Conservation (phyloP, 352 stramenopile species). For the Pythium inflatum region DNA sequence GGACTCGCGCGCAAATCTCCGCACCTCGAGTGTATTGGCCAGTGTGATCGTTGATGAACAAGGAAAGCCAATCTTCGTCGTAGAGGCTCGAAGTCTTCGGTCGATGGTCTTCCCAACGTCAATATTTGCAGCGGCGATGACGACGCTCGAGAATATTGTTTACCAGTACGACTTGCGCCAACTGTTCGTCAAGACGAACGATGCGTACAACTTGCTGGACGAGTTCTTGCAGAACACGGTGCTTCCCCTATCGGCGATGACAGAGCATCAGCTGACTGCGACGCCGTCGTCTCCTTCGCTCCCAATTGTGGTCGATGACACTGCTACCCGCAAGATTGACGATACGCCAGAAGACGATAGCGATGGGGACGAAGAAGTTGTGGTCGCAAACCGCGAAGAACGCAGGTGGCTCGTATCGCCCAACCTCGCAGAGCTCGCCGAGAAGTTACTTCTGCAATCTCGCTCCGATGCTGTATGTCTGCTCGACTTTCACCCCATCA, state of each 20-base stretch:
- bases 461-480: constrained; percentile 49
- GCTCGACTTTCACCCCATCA: constrained; percentile 50
- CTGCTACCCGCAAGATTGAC: constrained; percentile 1
- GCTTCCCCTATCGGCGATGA: constrained; percentile 33
- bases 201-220: constrained; percentile 42
- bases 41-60: constrained; percentile 54
- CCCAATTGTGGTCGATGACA: not conserved
- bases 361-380: constrained; percentile 30
- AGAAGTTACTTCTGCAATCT: constrained; percentile 33
- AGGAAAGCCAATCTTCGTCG: constrained; percentile 55
- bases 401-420: constrained; percentile 39
- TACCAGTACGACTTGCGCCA: constrained; percentile 67
- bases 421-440: constrained; percentile 39
- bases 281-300: constrained; percentile 23
- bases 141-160: constrained; percentile 68
- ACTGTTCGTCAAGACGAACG: constrained; percentile 36
- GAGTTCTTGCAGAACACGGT: constrained; percentile 45
- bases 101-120: constrained; percentile 54
- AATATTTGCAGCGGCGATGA: constrained; percentile 56
- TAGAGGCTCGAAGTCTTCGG: constrained; percentile 57
- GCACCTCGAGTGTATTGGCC: constrained; percentile 38
- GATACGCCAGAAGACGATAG: constrained; percentile 22
- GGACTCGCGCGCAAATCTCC: constrained; percentile 36
- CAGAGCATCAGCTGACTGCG: constrained; percentile 31
- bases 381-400: constrained; percentile 31